Evolutionary conservation across 371 early-diverging fungal genomes (phyloP).

Genomic region (Saksenaea vasiformis): DNA sequence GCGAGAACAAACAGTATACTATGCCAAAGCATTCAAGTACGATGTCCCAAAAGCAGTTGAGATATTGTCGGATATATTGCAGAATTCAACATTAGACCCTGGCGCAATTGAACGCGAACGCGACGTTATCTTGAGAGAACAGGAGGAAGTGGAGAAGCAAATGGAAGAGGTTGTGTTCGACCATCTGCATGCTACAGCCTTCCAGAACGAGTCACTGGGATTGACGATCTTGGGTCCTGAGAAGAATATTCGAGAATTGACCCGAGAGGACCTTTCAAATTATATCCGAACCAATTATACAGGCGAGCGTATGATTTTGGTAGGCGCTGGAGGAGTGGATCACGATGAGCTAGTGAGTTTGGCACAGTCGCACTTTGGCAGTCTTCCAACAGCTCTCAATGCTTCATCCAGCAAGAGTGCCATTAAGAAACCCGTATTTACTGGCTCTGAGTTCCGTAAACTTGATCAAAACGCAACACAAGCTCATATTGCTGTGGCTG

Average conservation of each 20-base stretch:
- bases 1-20: constrained; percentile 97
- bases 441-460: constrained; percentile 84
- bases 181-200: constrained; percentile 90
- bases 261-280: constrained; percentile 77
- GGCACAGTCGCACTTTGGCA: constrained; percentile 89
- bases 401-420: constrained; percentile 50
- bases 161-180: constrained; percentile 91
- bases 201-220: constrained; percentile 89
- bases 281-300: constrained; percentile 93
- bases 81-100: constrained; percentile 82
- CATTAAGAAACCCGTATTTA: constrained; percentile 71
- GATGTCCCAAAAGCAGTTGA: constrained; percentile 90
- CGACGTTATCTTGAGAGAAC: constrained; percentile 93
- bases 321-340: constrained; percentile 92
- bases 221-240: constrained; percentile 93
- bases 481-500: constrained; percentile 96
- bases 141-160: constrained; percentile 94
- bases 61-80: constrained; percentile 93
- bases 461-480: constrained; percentile 82
- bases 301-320: constrained; percentile 95
- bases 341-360: constrained; percentile 91
- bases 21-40: constrained; percentile 88
- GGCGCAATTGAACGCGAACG: constrained; percentile 91
- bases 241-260: constrained; percentile 88
- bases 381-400: constrained; percentile 56